Base-by-base conservation (phyloP, 1,284 basidiomycete species). In the Calocybe gambosa region DNA sequence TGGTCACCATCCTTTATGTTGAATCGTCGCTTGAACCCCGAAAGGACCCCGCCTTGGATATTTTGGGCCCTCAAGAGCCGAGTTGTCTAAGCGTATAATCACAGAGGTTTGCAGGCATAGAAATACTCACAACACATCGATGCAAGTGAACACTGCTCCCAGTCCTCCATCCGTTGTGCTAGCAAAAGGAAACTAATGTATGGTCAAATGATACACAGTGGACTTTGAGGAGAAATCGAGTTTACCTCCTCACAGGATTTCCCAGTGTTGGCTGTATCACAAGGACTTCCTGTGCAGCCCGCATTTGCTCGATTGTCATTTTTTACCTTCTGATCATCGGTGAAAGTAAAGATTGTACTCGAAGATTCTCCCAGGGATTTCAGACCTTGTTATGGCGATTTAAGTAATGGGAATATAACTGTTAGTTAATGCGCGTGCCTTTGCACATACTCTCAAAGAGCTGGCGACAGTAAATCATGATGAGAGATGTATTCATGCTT, bases 371-470 rank as follows among this genome's bases (percentile, higher is more conserved):
- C 36, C 9, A 2, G 36, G 8, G 36, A 7, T 38, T 20, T 19
- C 8, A 38, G 36, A 16, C 36, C 36, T 38, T 20, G 28, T 9
- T n/a, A 12, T 18, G 9, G 28, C 4, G 2, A 6, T n/a, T 21
- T 16, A 10, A 15, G 1, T n/a, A 38, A 1, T 26, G 20, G 2
- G 5, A 20, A 21, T 10, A n/a, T 12, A 15, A 26, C 16, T 15
- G 15, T 6, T 7, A 18, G n/a, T 15, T 34, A 1, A 25, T 13
- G 19, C 20, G 18, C 28, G 9, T n/a, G 41, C 51, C 51, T 43
- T 47, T 50, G 29, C 51, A 52, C 45, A 52, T 52, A 42, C 47
- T 49, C 25, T 34, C 18, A 36, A 52, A 52, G 5, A 50, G 35
- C 51, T 10, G 8, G 19, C 28, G 9, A 9, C 5, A 26, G 25